These are phyloP conservation scores for Torrubiella hemipterigena DNA, from an alignment of 2,329 filamentous ascomycete genomes.

Conservation along the genomic window DNA sequence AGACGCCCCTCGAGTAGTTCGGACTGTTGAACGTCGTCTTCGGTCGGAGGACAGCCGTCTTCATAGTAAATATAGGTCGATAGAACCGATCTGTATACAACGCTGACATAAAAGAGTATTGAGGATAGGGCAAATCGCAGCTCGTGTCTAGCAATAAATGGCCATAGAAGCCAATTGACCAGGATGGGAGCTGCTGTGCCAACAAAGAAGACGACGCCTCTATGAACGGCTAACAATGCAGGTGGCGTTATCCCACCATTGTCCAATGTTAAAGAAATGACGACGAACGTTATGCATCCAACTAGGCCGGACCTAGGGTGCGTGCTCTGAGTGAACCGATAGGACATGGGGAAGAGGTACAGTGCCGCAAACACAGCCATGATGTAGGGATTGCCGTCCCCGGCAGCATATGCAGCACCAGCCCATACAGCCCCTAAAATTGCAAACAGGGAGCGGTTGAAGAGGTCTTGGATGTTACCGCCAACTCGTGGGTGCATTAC, in stretches of 20 bases:
- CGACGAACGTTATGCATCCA: conserved; percentile 43
- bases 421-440: conserved; percentile 43
- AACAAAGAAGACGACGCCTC: conserved; percentile 37
- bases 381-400: conserved; percentile 39
- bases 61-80: conserved; percentile 43
- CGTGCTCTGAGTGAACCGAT: conserved; percentile 40
- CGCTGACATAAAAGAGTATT: conserved; percentile 45
- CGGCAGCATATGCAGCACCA: conserved; percentile 36
- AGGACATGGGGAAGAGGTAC: conserved; percentile 49
- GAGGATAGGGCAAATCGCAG: conserved; percentile 40
- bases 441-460: conserved; percentile 36
- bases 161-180: conserved; percentile 49
- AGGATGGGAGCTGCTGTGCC: conserved; percentile 41
- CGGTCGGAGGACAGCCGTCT: conserved; percentile 36
- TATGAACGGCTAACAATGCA: conserved; percentile 29
- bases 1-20: conserved; percentile 47
- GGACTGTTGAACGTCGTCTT: conserved; percentile 37
- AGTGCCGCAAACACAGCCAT: conserved; percentile 41
- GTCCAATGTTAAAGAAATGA: conserved; percentile 34
- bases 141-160: conserved; percentile 48
- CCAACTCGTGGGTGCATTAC: conserved; percentile 39
- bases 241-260: conserved; percentile 19
- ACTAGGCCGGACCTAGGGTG: conserved; percentile 46
- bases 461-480: conserved; percentile 44
- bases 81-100: conserved; percentile 33